Evolutionary conservation across 306 rosid species (phyloP).

Genomic region (Trifolium fragiferum): DNA sequence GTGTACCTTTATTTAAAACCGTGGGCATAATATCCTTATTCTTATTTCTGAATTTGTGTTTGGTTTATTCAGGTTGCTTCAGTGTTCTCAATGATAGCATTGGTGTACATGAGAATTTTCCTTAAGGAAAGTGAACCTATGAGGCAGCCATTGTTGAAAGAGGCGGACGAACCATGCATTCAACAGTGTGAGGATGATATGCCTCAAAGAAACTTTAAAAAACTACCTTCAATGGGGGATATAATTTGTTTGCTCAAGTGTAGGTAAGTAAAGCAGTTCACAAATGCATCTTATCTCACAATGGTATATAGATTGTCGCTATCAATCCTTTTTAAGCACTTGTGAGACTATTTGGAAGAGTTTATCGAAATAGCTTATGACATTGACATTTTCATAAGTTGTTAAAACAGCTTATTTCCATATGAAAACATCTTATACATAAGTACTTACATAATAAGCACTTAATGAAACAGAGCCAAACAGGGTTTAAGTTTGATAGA

Average conservation of each 20-base stretch:
- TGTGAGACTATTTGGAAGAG: background rate
- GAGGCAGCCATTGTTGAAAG: constrained; percentile 70
- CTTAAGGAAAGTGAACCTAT: constrained; percentile 65
- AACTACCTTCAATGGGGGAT: constrained; percentile 56
- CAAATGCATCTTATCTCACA: constrained; percentile 4
- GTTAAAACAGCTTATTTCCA: background rate
- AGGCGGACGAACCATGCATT: constrained; percentile 15
- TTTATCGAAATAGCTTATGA: background rate
- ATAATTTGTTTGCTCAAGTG: constrained; percentile 56
- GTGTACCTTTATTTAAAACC: background rate
- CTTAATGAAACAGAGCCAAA: background rate
- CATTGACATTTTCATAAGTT: background rate
- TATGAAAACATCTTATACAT: background rate
- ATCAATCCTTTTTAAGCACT: background rate
- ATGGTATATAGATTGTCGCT: background rate
- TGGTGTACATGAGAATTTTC: constrained; percentile 82
- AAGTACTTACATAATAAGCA: background rate
- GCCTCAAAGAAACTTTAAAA: constrained; percentile 51
- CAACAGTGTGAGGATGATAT: constrained; percentile 36
- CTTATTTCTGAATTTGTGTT: background rate
- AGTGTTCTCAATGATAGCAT: constrained; percentile 58
- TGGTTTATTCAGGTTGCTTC: constrained; percentile 64
- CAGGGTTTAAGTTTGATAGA: background rate
- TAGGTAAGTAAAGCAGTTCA: constrained; percentile 53
- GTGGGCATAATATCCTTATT: background rate